Conservation (phyloP, 495 filamentous ascomycete species). For the Penicillium canariense region DNA sequence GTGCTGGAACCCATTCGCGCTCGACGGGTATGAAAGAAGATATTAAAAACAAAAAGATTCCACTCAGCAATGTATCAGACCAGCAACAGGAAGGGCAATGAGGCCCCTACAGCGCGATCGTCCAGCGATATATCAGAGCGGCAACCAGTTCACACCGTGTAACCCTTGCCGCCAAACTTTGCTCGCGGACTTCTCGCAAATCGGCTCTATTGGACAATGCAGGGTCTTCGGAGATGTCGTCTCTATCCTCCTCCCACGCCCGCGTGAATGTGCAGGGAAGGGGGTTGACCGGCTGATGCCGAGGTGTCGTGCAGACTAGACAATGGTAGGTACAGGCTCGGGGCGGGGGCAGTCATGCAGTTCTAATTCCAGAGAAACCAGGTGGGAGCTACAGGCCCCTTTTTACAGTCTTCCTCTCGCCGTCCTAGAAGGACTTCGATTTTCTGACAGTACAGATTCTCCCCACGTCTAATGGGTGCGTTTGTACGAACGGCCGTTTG, state of each 20-base stretch:
- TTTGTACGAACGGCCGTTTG: slow-evolving; percentile 25
- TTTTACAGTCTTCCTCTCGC: no score
- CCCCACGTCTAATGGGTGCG: slow-evolving; percentile 8
- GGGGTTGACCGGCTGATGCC: neutral
- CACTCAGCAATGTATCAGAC: neutral
- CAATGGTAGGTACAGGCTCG: no score
- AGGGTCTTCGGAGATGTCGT: slow-evolving; percentile 14
- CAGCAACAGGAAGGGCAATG: neutral
- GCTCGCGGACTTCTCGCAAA: neutral
- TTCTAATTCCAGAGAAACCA: no score
- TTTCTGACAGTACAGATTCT: slow-evolving; percentile 16
- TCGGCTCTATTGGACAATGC: slow-evolving; percentile 17
- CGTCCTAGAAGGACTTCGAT: neutral
- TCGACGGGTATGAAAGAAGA: neutral
- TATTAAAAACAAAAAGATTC: neutral
- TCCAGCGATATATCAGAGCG: slow-evolving; percentile 22
- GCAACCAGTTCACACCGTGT: slow-evolving; percentile 14
- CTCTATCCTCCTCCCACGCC: slow-evolving; percentile 1
- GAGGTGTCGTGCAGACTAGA: neutral
- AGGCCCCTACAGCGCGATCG: neutral
- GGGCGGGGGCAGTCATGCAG: neutral
- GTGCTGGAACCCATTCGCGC: slow-evolving; percentile 12
- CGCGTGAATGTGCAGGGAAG: slow-evolving; percentile 14
- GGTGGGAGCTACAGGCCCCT: no score
- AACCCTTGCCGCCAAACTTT: slow-evolving; percentile 13